phyloP scores from a whole-genome alignment of 805 yeast genomes.

The Ogataea trehalophila region DNA sequence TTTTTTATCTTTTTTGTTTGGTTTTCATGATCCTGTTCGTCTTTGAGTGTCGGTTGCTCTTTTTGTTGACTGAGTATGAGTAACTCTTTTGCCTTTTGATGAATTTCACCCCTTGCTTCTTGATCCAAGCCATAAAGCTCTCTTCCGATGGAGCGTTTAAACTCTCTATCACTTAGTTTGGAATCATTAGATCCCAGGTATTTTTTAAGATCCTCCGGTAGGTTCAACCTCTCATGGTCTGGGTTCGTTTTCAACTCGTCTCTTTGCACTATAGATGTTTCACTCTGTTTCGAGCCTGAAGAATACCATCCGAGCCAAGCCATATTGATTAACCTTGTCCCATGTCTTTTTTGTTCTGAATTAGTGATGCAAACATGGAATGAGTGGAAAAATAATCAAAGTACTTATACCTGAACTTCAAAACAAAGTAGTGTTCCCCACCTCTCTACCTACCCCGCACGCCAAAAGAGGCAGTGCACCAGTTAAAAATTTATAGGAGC shows the following conservation, averaged over 20 bases:
- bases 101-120: background rate
- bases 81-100: background rate
- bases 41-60: background rate
- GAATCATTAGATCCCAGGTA: conserved; percentile 25
- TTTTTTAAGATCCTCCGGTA: conserved; percentile 24
- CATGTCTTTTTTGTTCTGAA: too few relatives aligned
- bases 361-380: too few relatives aligned
- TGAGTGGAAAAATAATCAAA: too few relatives aligned
- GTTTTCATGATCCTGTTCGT: conserved; percentile 2
- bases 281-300: conserved; percentile 1
- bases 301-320: conserved; percentile 16
- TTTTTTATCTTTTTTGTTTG: conserved; percentile 1
- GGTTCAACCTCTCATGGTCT: background rate
- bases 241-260: background rate
- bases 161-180: conserved; percentile 27
- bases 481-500: too few relatives aligned
- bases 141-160: conserved; percentile 21
- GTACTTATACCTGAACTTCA: too few relatives aligned
- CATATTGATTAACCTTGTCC: too few relatives aligned
- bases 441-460: too few relatives aligned
- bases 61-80: conserved; percentile 1
- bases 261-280: conserved; percentile 3
- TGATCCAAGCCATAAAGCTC: conserved; percentile 3
- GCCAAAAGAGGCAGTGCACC: too few relatives aligned
- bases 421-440: too few relatives aligned